phyloP scores from a whole-genome alignment of 2,329 filamentous ascomycete genomes.

The Epichloe typhina region DNA sequence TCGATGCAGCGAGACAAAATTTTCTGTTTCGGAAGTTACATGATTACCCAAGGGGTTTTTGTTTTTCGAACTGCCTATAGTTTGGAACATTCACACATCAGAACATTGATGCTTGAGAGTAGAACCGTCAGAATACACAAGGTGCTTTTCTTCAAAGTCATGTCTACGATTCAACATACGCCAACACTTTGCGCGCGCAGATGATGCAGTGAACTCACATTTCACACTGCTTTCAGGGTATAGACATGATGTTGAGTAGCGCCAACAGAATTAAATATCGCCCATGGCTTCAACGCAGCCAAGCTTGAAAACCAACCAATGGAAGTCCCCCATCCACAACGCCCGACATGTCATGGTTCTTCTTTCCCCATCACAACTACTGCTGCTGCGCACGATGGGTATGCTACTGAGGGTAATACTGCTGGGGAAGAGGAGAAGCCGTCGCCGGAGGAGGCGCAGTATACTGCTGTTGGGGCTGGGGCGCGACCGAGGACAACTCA shows the following conservation, averaged over 20 bases:
- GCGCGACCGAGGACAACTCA: constrained; percentile 1
- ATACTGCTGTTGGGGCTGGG: constrained; percentile 9
- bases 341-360: background rate
- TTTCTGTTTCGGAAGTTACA: no score
- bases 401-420: constrained; percentile 8
- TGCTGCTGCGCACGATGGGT: background rate
- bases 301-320: background rate
- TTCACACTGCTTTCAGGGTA: background rate
- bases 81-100: no score
- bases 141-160: no score
- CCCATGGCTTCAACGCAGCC: background rate
- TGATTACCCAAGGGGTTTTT: no score
- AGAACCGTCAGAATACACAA: no score
- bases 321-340: background rate
- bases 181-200: no score
- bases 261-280: background rate
- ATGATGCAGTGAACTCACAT: no score
- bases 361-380: background rate
- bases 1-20: no score
- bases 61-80: no score
- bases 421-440: constrained; percentile 11
- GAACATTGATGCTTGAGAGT: no score
- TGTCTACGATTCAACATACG: no score
- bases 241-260: background rate
- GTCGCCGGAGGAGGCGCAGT: constrained; percentile 7